Base-by-base conservation (phyloP, 371 early-diverging fungal genomes). In the Mortierella sp. region DNA sequence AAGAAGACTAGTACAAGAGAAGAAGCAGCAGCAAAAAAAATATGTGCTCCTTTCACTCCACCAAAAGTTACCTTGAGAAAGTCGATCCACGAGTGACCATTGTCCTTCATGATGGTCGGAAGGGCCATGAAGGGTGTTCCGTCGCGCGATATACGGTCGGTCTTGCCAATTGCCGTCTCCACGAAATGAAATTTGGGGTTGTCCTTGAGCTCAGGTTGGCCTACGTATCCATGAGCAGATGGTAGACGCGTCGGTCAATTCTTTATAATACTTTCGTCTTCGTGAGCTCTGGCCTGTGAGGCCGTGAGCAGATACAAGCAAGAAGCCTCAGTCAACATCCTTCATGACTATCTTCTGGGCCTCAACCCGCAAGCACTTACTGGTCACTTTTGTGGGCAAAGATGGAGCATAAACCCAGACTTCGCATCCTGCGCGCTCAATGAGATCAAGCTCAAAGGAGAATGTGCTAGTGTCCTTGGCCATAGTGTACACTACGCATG, bases 361-460 rank as follows among this genome's bases (percentile, higher is more conserved):
- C 42, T 38, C 42, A 63, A 34, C 14, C 16, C 21, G 16, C 19
- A 28, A 28, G 5, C 63, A 31, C 44, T 42, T 68, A 38, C 68
- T 42, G 24, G 68, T 68, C 24, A 68, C 42, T 10, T 11, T 68
- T 2, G 68, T 10, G 34, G 68, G 42, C n/a, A 75, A 55, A 72
- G 73, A 78, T 8, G 60, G 60, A 48, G 48, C 78, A 72, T 28
- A 78, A 42, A 70, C 54, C 54, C 73, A 78, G 65, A 73, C 34
- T 21, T 78, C 74, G 26, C 79, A 78, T 48, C 65, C 47, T 44
- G 79, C 57, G 21, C 79, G 79, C 24, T 48, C 57, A 38, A 73
- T 13, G 52, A 78, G 44, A 24, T 47, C 74, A 21, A 52, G 28
- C 38, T 78, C 74, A n/a, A 79, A 79, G 9, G 79, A 52, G 48